Evolutionary conservation across 805 yeast species (phyloP).

Genomic region (Hanseniaspora singularis): DNA sequence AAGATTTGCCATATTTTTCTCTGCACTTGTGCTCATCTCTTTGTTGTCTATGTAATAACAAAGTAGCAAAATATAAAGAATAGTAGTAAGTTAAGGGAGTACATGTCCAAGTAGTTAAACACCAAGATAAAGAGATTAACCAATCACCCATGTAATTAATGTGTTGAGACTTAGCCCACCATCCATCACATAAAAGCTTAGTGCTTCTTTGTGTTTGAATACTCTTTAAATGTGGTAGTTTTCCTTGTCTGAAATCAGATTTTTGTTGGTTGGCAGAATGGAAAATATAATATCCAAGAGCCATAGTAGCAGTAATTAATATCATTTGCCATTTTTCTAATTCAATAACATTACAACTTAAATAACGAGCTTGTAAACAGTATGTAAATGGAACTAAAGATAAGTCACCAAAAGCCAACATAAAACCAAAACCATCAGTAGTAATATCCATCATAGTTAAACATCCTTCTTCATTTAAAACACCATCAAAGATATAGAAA

Average conservation of each 20-base stretch:
- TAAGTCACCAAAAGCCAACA: conserved; percentile 90
- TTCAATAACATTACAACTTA: conserved; percentile 49
- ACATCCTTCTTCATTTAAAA: conserved; percentile 77
- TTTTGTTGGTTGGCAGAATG: conserved; percentile 76
- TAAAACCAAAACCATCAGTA: conserved; percentile 94
- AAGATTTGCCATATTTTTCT: conserved; percentile 69
- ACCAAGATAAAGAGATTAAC: conserved; percentile 84
- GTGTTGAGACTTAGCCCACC: conserved; percentile 94
- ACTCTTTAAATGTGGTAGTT: conserved; percentile 52
- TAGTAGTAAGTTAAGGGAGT: conserved; percentile 83
- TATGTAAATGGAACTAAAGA: conserved; percentile 88
- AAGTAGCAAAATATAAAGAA: conserved; percentile 65
- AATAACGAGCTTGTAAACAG: conserved; percentile 70
- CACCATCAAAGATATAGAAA: conserved; percentile 82
- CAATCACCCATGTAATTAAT: conserved; percentile 94
- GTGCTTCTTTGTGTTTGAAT: conserved; percentile 69
- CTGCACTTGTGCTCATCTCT: conserved; percentile 89
- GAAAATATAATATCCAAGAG: conserved; percentile 69
- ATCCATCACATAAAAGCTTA: conserved; percentile 72
- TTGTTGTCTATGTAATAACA: conserved; percentile 75
- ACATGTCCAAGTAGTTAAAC: conserved; percentile 72
- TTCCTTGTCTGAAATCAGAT: conserved; percentile 68
- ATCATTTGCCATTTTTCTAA: conserved; percentile 35
- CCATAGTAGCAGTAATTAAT: conserved; percentile 38
- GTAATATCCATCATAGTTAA: conserved; percentile 92